Base-by-base conservation (phyloP, 495 filamentous ascomycete genomes). In the Penicillium simplicissimum region DNA sequence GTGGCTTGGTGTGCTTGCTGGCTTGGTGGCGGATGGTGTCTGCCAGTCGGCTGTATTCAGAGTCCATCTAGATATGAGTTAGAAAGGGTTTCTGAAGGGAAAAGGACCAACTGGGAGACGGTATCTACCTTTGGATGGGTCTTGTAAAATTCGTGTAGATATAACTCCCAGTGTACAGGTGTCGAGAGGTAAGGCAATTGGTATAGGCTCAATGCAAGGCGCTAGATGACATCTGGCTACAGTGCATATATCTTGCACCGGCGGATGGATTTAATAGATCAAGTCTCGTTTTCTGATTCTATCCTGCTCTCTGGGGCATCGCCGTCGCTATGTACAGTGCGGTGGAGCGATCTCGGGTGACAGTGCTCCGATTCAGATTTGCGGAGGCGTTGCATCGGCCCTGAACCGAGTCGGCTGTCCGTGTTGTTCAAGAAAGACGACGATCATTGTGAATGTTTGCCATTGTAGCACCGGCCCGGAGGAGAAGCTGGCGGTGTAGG, bases 331-430 rank as follows among this genome's bases (percentile, higher is more conserved):
- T 70, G 61, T 71, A 65, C 35, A 37, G 17, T 11, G 21, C 49
- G 55, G 62, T 65, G 64, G 64, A 59, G 63, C 53, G 62, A 61
- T 15, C 36, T 52, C 71, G 73, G 73, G 57, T 65, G 57, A 75
- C 73, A 64, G 73, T 75, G 69, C 67, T 74, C 73, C 73, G 69
- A 69, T 35, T 8, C 45, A 64, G 11, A 25, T 14, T 25, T 36
- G 25, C 43, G 33, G 51, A 53, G 51, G 33, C 45, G 23, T 21
- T 45, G 40, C 9, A 49, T 68, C 62, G 63, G 56, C 31, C 21
- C 57, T 70, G 40, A 48, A 53, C 64, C 67, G 66, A 64, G 36
- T 59, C 61, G 37, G 61, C 21, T 52, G 51, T 37, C 60, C 43
- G 51, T 57, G 13, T 51, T 47, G 2, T 42, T 36, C 31, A 36